A percentile compares a stretch with the other conserved stretches of the same genome.
Conservation (phyloP, 1,284 basidiomycete genomes). For the Mycosarcoma maydis region DNA sequence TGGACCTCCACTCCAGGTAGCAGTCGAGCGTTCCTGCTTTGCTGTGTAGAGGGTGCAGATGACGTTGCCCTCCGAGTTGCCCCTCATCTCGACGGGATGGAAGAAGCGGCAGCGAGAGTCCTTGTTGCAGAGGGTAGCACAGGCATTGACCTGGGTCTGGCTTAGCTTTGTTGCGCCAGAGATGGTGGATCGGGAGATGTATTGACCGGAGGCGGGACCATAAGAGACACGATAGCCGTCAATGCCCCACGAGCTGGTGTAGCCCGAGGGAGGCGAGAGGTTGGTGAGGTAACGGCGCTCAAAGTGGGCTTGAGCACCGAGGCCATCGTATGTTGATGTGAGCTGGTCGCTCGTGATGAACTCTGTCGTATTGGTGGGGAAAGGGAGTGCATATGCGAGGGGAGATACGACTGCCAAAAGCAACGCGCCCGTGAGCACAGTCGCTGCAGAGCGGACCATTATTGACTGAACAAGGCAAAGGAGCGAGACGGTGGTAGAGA, state of each 20-base stretch:
- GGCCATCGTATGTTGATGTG: constrained; percentile 8
- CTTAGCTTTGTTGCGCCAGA: constrained; percentile 6
- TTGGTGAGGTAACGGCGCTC: constrained; percentile 9
- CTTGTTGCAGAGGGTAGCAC: constrained; percentile 6
- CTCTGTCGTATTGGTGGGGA: constrained; percentile 8
- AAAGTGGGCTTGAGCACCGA: neutral
- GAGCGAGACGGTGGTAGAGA: neutral
- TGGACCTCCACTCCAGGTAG: constrained; percentile 6
- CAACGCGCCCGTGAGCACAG: constrained; percentile 12
- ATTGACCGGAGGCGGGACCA: constrained; percentile 15
- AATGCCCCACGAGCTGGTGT: constrained; percentile 19
- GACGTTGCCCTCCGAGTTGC: constrained; percentile 16
- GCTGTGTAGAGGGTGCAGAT: constrained; percentile 28
- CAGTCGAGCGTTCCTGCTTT: constrained; percentile 13
- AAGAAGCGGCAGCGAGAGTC: constrained; percentile 12
- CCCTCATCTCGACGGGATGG: constrained; percentile 28
- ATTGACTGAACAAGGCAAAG: neutral
- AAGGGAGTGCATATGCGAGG: constrained; percentile 5
- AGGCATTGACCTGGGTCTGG: constrained; percentile 15
- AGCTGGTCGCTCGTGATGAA: constrained; percentile 1
- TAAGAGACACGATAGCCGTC: constrained; percentile 18
- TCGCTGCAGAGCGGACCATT: constrained; percentile 14
- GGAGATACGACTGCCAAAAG: constrained; percentile 10
- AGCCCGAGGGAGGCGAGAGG: constrained; percentile 13
- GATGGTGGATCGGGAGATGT: constrained; percentile 19